Evolutionary conservation across 495 filamentous ascomycete genomes (phyloP), one percentile per base, ranked within the genome.

Genomic region (Cercophora sp.): DNA sequence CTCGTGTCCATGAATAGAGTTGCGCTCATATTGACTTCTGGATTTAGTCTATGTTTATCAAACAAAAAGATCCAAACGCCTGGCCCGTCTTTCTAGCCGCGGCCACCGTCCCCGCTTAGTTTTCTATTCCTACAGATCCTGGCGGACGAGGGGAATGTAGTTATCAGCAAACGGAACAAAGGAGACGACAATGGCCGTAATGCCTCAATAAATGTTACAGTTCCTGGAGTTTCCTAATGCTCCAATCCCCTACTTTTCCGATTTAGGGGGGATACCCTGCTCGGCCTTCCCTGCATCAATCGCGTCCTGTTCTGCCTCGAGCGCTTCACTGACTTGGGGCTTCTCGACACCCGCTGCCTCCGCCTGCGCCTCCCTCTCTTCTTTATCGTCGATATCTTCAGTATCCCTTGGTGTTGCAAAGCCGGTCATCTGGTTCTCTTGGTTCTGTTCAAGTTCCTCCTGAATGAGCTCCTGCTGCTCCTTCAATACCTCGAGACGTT

Each of bases 381-480:
- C 73, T 60, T 80, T 77, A 48, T 76, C 76, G 59, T 87, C 84
- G 46, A 87, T 92, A 67, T 96, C 83, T 54, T 98, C 92, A 29
- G 91, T 92, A 60, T 98, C 79, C 76, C 76, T 89, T 67, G 70
- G 78, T 69, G 76, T 96, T 74, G 81, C 90, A 77, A 65, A 85
- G 70, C 61, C 83, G 18, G 70, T 76, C 58, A 76, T 79, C 61
- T 84, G 81, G 70, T 83, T 85, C 73, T 84, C 82, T 66, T 86
- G 79, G 67, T 85, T 85, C 74, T 97, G 91, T 73, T 92, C 80
- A 55, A 91, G 92, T 74, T 99, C 93, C 72, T 97, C 94, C 52
- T 96, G 82, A 59, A 99, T 99, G 45, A 99, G 81, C 60, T 97
- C 93, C 65, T 99, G 88, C 73, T 99, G 93, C 75, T 99, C 93